Evolutionary conservation across 305 asterid species (phyloP).

Genomic region (Solanum aculeatissimum): DNA sequence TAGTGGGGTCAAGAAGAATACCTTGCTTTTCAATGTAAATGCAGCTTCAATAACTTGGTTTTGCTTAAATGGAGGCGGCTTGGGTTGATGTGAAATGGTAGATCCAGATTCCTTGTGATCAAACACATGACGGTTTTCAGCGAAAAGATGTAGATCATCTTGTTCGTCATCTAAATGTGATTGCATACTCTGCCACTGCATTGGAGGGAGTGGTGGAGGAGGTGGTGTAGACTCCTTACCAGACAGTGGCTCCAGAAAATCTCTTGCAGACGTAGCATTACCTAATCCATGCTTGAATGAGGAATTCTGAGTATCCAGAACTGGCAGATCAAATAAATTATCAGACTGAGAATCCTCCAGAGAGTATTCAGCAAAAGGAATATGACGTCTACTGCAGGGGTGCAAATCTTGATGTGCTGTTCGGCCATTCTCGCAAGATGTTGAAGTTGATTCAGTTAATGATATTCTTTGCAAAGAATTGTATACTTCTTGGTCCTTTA

Average conservation of each 20-base stretch:
- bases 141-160: constrained; percentile 7
- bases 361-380: constrained; percentile 23
- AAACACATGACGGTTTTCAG: constrained; percentile 23
- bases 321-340: constrained; percentile 45
- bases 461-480: constrained; percentile 56
- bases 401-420: constrained; percentile 21
- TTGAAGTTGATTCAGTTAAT: constrained; percentile 46
- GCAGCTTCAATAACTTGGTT: constrained; percentile 29
- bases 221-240: constrained; percentile 9
- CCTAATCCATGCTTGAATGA: constrained; percentile 28
- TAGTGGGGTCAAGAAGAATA: not conserved
- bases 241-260: constrained; percentile 18
- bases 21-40: constrained; percentile 47
- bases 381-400: constrained; percentile 16
- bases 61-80: constrained; percentile 55
- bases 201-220: constrained; percentile 63
- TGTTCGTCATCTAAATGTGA: constrained; percentile 21
- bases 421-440: constrained; percentile 23
- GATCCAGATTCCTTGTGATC: constrained; percentile 29
- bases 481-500: constrained; percentile 54
- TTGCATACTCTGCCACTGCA: constrained; percentile 35
- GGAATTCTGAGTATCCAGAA: constrained; percentile 31
- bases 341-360: constrained; percentile 31
- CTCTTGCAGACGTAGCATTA: constrained; percentile 6
- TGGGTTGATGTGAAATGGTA: constrained; percentile 53